These are phyloP conservation scores for Colletotrichum sp. DNA, from an alignment of 2,329 filamentous ascomycete genomes.

Conservation along the genomic window DNA sequence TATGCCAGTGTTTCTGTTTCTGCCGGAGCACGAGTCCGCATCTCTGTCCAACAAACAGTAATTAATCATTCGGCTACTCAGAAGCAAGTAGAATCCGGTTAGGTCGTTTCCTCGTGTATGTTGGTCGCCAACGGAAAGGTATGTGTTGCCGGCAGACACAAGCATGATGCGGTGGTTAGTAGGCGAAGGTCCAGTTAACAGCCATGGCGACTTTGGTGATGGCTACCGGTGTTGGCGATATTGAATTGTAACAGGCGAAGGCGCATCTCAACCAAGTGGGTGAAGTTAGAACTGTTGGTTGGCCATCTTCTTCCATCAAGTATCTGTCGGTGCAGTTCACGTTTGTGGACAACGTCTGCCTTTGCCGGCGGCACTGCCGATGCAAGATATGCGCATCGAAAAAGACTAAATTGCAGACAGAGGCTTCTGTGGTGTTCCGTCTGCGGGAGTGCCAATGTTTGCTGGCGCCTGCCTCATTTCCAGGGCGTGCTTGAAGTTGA, in stretches of 20 bases:
- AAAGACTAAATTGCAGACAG: background rate
- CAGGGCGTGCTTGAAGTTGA: background rate
- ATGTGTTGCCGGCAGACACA: background rate
- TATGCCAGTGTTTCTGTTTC: background rate
- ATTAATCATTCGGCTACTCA: background rate
- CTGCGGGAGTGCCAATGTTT: background rate
- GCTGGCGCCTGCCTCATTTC: background rate
- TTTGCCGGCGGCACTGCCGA: background rate
- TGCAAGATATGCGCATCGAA: background rate
- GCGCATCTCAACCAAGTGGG: background rate
- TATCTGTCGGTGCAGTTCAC: background rate
- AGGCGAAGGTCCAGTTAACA: background rate
- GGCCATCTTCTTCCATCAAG: background rate
- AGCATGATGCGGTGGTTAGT: background rate
- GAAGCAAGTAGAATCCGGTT: background rate
- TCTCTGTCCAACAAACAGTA: background rate
- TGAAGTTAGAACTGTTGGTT: background rate
- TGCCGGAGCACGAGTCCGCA: background rate
- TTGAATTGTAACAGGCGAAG: background rate
- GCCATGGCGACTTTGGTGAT: background rate
- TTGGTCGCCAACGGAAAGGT: background rate
- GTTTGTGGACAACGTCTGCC: background rate
- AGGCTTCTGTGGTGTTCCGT: background rate
- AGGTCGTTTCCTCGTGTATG: background rate
- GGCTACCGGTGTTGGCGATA: background rate